Percentiles rank a stretch among this genome's conserved stretches.
Evolutionary conservation across 1,139 yeast genomes (phyloP).

Genomic region (Trichomonascaceae sp.): DNA sequence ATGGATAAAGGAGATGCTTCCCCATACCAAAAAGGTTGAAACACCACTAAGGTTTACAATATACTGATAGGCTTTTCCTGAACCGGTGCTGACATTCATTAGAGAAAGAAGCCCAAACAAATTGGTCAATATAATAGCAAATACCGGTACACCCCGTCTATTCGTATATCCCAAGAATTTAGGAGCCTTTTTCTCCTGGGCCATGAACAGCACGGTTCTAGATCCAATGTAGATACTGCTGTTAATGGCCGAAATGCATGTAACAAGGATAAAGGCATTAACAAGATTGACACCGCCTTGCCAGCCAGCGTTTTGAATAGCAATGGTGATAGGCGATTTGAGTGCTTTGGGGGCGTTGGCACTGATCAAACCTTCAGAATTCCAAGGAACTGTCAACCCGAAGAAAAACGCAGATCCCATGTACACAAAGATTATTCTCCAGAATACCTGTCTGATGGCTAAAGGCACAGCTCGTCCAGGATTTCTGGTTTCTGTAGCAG

Average conservation of each 20-base stretch:
- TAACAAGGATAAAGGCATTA: constrained; percentile 66
- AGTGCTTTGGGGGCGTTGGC: constrained; percentile 37
- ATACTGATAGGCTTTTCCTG: constrained; percentile 74
- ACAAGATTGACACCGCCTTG: constrained; percentile 64
- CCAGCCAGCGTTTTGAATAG: constrained; percentile 62
- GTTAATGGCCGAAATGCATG: constrained; percentile 68
- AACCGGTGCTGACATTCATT: constrained; percentile 58
- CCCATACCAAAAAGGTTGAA: constrained; percentile 48
- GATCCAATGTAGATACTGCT: constrained; percentile 63
- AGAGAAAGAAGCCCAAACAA: constrained; percentile 48
- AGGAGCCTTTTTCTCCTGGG: constrained; percentile 60
- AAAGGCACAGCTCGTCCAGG: constrained; percentile 79
- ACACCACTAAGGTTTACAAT: constrained; percentile 69
- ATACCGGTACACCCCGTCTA: constrained; percentile 56
- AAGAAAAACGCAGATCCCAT: constrained; percentile 72
- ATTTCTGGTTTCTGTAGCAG: constrained; percentile 83
- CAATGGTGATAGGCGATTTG: constrained; percentile 74
- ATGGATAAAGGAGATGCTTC: constrained; percentile 45
- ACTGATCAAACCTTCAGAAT: constrained; percentile 45
- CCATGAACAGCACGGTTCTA: constrained; percentile 54
- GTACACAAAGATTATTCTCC: constrained; percentile 76
- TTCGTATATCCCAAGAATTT: constrained; percentile 47
- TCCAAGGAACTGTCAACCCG: constrained; percentile 76
- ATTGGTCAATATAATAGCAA: constrained; percentile 42
- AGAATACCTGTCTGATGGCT: constrained; percentile 76